Conservation (phyloP, 176 grass and related monocot species). For the Pontederia crassipes region DNA sequence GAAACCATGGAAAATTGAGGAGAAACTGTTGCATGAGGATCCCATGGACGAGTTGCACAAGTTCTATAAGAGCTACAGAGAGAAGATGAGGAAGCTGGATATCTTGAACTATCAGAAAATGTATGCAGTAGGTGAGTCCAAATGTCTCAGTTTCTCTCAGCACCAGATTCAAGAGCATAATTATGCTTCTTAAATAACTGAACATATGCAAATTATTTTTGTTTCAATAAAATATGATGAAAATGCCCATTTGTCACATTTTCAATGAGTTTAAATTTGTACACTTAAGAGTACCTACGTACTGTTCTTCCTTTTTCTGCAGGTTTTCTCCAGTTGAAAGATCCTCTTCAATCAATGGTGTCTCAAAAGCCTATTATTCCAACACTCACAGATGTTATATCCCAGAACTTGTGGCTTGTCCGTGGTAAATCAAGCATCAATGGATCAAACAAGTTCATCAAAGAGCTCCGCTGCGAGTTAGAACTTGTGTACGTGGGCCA, state of each 20-base stretch:
- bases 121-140: constrained; percentile 80
- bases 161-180: no score
- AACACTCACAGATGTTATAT: constrained; percentile 52
- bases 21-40: constrained; percentile 76
- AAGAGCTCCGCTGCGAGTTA: constrained; percentile 60
- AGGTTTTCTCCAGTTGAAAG: constrained; percentile 89
- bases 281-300: not conserved
- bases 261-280: not conserved
- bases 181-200: no score
- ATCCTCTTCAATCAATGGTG: constrained; percentile 38
- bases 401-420: constrained; percentile 39
- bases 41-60: constrained; percentile 87
- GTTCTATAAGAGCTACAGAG: constrained; percentile 85
- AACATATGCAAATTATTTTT: no score
- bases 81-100: constrained; percentile 97
- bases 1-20: constrained; percentile 76
- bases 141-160: not conserved
- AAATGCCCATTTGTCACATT: no score
- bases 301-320: constrained; percentile 2
- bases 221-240: not conserved
- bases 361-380: constrained; percentile 46
- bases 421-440: constrained; percentile 42
- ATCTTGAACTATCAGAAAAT: constrained; percentile 95
- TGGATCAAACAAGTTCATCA: constrained; percentile 59
- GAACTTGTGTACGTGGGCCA: constrained; percentile 92